Evolutionary conservation across 1,139 yeast genomes (phyloP), one percentile per base, ranked within the genome.

Genomic region (Kodamaea suecica): DNA sequence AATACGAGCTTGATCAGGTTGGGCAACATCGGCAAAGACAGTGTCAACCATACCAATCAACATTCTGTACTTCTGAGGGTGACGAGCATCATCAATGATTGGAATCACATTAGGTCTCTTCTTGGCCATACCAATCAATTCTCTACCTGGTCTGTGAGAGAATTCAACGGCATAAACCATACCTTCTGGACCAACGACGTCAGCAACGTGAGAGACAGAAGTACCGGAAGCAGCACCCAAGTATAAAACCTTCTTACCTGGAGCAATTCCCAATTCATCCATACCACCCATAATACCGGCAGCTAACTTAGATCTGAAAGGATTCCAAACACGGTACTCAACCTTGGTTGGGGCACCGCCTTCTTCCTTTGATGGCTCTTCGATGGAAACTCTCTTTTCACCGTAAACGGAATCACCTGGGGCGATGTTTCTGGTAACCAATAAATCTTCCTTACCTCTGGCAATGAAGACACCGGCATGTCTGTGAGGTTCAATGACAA

Each of bases 251-350:
- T 92, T 92, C 74, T 86, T 86, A 61, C 98, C 98, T 57, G 98
- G 98, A 39, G 87, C 95, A 67, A 92, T 84, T 72, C 88, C 95
- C 55, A 94, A 72, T 71, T 94, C 97, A 64, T 92, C 98, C 54
- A 92, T 73, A 82, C 98, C 98, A 71, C 98, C 98, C 88, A 92
- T 85, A 53, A 92, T 86, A 85, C 98, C 98, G 45, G 98, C 98
- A 62, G 98, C 98, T 73, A 92, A 76, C 80, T 92, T 92, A 47
- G 97, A 92, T 83, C 98, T 84, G 84, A 92, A 92, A 48, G 98
- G 98, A 71, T 92, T 92, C 99, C 99, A 92, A 50, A 92, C 98
- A 79, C 98, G 90, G 81, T 92, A 92, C 73, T 92, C 98, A 45
- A 80, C 77, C 77, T 92, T 92, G 60, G 97, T 88, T 48, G 96